phyloP scores from a whole-genome alignment of 257 asterid genomes.

The Knoxia roxburghii region DNA sequence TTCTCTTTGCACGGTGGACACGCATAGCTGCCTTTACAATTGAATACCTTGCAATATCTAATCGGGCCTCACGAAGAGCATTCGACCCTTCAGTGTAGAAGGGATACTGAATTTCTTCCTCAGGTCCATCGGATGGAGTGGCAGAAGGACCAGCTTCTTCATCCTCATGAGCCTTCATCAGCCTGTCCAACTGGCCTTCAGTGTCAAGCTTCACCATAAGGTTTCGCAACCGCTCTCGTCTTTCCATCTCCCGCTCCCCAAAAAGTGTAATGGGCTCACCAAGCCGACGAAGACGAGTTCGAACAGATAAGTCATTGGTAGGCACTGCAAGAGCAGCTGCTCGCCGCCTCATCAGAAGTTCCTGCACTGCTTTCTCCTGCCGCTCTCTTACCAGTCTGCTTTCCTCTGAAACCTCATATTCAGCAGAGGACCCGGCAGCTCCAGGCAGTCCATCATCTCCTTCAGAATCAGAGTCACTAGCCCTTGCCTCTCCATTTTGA shows the following conservation, averaged over 20 bases:
- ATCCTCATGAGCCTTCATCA: constrained; percentile 96
- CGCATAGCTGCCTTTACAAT: constrained; percentile 73
- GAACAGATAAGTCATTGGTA: constrained; percentile 82
- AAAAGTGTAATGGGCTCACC: constrained; percentile 91
- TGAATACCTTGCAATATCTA: constrained; percentile 71
- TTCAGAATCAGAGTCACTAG: constrained; percentile 62
- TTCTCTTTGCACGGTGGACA: constrained; percentile 76
- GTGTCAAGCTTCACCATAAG: constrained; percentile 81
- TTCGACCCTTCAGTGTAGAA: constrained; percentile 86
- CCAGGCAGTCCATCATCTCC: constrained; percentile 39
- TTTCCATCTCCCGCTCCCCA: constrained; percentile 97
- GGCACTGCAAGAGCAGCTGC: constrained; percentile 95
- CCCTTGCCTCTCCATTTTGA: constrained; percentile 48
- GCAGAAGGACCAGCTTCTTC: constrained; percentile 62
- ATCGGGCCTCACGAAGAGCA: constrained; percentile 57
- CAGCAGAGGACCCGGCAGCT: constrained; percentile 34
- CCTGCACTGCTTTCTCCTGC: constrained; percentile 85
- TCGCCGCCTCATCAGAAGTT: constrained; percentile 73
- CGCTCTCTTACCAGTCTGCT: constrained; percentile 61
- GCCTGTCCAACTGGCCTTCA: constrained; percentile 81
- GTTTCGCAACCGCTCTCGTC: constrained; percentile 74
- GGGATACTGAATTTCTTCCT: constrained; percentile 81
- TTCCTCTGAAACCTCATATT: constrained; percentile 80
- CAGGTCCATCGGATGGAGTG: constrained; percentile 39
- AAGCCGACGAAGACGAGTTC: constrained; percentile 78